phyloP scores from a whole-genome alignment of 2,329 filamentous ascomycete species.

The Aspergillus tanneri region DNA sequence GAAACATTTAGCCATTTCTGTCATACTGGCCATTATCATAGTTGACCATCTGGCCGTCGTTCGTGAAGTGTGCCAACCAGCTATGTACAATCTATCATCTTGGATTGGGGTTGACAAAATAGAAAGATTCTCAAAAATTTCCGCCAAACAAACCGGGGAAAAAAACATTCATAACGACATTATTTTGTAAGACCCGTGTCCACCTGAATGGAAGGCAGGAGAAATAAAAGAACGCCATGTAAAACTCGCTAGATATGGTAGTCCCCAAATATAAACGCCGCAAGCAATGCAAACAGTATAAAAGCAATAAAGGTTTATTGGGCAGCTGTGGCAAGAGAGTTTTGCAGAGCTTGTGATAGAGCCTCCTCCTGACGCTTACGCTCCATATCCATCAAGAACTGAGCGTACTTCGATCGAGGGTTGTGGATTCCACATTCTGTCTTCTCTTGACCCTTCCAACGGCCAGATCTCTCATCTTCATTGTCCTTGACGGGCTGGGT shows the following conservation, averaged over 20 bases:
- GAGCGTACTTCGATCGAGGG: conserved; percentile 88
- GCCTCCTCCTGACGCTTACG: conserved; percentile 63
- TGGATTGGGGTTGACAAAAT: conserved; percentile 8
- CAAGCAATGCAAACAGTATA: conserved; percentile 16
- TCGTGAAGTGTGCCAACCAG: conserved; percentile 6
- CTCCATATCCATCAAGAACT: conserved; percentile 75
- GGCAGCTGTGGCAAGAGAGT: conserved; percentile 29
- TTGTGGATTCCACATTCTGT: conserved; percentile 99
- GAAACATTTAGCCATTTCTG: conserved; percentile 20
- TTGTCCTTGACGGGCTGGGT: conserved; percentile 85
- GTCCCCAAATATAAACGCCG: conserved; percentile 19
- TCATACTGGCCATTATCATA: conserved; percentile 24
- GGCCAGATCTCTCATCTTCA: conserved; percentile 92
- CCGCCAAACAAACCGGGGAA: conserved; percentile 1
- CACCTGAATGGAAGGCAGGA: conserved; percentile 1
- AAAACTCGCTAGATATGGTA: conserved; percentile 20
- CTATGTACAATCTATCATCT: conserved; percentile 20
- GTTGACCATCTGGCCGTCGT: conserved; percentile 6
- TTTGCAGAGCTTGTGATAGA: conserved; percentile 46
- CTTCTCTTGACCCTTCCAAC: conserved; percentile 96
- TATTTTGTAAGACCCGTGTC: conserved; percentile 11
- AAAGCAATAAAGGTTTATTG: conserved; percentile 21
- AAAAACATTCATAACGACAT: conserved; percentile 21
- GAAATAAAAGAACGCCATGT: conserved; percentile 15
- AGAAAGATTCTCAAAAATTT: conserved; percentile 10